Evolutionary conservation across 768 basidiomycete genomes (phyloP), one percentile per base, ranked within the genome.

Genomic region (Boletus pseudopeckii): DNA sequence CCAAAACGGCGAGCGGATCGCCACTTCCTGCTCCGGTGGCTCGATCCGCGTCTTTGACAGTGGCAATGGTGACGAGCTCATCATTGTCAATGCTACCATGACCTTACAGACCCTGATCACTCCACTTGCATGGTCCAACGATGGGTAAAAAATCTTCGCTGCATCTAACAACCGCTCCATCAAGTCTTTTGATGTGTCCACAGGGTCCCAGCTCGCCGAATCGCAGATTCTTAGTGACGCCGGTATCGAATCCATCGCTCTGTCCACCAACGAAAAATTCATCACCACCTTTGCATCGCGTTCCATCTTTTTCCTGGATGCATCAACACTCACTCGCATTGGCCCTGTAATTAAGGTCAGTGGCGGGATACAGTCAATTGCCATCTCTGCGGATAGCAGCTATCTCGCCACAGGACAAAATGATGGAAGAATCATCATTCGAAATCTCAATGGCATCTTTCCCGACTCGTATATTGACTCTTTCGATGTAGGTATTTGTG

Each of bases 361-460:
- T 6, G 0, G 7, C 1, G 0, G 2, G 0, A 24, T 42, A 22
- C 9, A 1, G 4, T 41, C 42, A 6, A 26, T 43, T 6, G 17
- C 26, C 26, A 28, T 43, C 17, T 10, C 42, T 2, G 17, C 5
- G 10, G 10, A 43, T n/a, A n/a, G 26, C 0, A 43, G 6, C 5
- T 26, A n/a, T 44, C 43, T 44, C 7, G 43, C 43, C 3, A n/a
- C 17, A 4, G 43, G 41, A 10, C 41, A 1, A 24, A 0, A 0
- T 5, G 11, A 20, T 10, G 39, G 39, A 5, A 39, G 20, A 13
- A 13, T 39, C 0, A 5, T 3, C 9, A 17, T 41, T 8, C 24
- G 14, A 4, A 43, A 43, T 5, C 15, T 43, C 7, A 5, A 10
- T 5, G 13, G 6, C 13, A 30, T 44, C 4, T 24, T 43, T 10